These are phyloP conservation scores for Corylus heterophylla DNA, from an alignment of 306 rosid species.

Conservation along the genomic window DNA sequence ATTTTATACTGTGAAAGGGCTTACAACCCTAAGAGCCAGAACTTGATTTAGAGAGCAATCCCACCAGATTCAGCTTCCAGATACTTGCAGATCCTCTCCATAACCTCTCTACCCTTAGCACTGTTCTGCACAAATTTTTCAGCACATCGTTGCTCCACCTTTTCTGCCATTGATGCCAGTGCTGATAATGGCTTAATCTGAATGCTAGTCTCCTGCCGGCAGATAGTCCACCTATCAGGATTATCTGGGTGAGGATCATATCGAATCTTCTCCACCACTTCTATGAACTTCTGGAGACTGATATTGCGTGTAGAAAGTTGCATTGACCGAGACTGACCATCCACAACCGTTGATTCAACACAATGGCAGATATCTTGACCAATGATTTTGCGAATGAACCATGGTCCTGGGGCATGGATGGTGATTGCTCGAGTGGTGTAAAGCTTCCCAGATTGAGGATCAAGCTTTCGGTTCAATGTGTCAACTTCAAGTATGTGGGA, in stretches of 20 bases:
- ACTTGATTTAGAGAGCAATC: conserved; percentile 45
- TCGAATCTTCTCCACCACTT: conserved; percentile 73
- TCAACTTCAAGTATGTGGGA: conserved; percentile 85
- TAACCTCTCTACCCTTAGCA: conserved; percentile 86
- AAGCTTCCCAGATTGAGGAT: conserved; percentile 70
- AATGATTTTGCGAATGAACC: conserved; percentile 65
- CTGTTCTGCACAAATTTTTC: conserved; percentile 87
- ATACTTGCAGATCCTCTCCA: conserved; percentile 93
- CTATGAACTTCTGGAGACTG: conserved; percentile 74
- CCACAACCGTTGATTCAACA: conserved; percentile 70
- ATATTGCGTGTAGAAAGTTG: conserved; percentile 56
- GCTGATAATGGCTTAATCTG: conserved; percentile 84
- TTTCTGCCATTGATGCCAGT: conserved; percentile 87
- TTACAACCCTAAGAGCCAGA: not conserved
- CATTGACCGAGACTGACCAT: conserved; percentile 60
- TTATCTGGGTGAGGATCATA: conserved; percentile 76
- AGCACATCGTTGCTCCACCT: conserved; percentile 88
- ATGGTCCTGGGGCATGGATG: conserved; percentile 81
- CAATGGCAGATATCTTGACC: conserved; percentile 91
- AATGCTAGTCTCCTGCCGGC: conserved; percentile 78
- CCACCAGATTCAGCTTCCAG: conserved; percentile 79
- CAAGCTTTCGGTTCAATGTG: conserved; percentile 66
- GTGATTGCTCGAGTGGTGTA: conserved; percentile 75
- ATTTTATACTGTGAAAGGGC: not conserved
- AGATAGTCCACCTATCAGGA: conserved; percentile 67